Base-by-base conservation (phyloP, 768 basidiomycete species). In the Termitomyces sp. region DNA sequence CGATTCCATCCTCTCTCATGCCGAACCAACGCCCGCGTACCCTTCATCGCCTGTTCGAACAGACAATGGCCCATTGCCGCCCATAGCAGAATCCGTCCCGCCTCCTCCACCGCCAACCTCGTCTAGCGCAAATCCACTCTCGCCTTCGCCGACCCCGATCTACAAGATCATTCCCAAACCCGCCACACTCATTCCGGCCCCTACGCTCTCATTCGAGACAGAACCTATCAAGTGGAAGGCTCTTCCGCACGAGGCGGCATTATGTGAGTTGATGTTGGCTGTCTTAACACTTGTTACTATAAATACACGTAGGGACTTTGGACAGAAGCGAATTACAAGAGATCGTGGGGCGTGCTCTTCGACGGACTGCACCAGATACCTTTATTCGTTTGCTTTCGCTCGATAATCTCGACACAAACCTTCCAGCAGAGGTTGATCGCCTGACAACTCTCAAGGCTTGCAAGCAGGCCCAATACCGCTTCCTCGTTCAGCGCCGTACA, bases 301-400 rank as follows among this genome's bases (percentile, higher is more conserved):
- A 54, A 43, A 35, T 47, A 28, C 28, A 21, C 52, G 17, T 59
- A 81, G 79, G 79, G 79, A 80, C 86, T 66, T 72, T 90, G 71
- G 81, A 82, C 66, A 66, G 80, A 64, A 60, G 73, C 64, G 71
- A 89, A 59, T 78, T 91, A 30, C 89, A 90, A 64, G 75, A 80
- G 23, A 80, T 89, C 57, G 89, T 89, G 19, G 85, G 88, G 30
- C 76, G 80, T 7, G 86, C 87, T 5, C 88, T 91, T 61, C 81
- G 86, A 14, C 73, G 79, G 19, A 87, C 86, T 10, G 83, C 86
- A 0, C 76, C 78, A 58, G 85, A 87, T 57, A 84, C 85, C 3
- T 88, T 84, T 62, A 81, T 91, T 49, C 86, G 88, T 3, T 74
- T 91, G 10, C 76, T 91, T 21, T 80, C 87, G 12, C 60, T 81